A percentile compares a stretch with the other conserved stretches of the same genome.
Conservation (phyloP, 331 rosid species). For the Saraca asoca region DNA sequence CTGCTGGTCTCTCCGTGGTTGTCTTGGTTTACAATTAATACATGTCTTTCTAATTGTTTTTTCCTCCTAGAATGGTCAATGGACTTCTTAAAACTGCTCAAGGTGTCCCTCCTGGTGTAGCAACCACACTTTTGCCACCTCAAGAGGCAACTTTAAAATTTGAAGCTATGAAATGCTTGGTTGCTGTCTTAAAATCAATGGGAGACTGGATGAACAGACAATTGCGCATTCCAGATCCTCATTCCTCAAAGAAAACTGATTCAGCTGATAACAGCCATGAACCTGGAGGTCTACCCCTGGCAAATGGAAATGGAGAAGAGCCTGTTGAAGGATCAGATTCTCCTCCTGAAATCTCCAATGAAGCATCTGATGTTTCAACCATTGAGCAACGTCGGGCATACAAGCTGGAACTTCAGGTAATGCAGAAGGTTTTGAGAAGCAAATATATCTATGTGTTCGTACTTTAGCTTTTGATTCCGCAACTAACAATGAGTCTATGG, state of each 20-base stretch:
- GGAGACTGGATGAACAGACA: slow-evolving; percentile 97
- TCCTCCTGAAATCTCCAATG: slow-evolving; percentile 74
- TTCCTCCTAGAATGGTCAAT: slow-evolving; percentile 85
- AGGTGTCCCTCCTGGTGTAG: slow-evolving; percentile 94
- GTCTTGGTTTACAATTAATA: slow-evolving; percentile 30
- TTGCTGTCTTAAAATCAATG: slow-evolving; percentile 74
- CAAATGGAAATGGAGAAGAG: slow-evolving; percentile 82
- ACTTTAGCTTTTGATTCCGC: slow-evolving; percentile 37
- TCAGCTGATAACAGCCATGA: slow-evolving; percentile 55
- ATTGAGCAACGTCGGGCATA: slow-evolving; percentile 97
- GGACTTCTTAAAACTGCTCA: slow-evolving; percentile 99
- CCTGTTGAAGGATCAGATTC: slow-evolving; percentile 77
- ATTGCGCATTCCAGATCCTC: slow-evolving; percentile 86
- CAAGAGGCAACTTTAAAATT: slow-evolving; percentile 87
- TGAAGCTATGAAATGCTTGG: slow-evolving; percentile 95
- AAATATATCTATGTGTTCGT: slow-evolving; percentile 29
- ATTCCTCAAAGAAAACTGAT: slow-evolving; percentile 64
- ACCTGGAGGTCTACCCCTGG: slow-evolving; percentile 51
- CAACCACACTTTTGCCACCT: slow-evolving; percentile 83
- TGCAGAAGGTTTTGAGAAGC: slow-evolving; percentile 29
- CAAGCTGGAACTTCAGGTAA: slow-evolving; percentile 98
- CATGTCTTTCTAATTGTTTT: slow-evolving; percentile 23
- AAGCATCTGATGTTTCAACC: slow-evolving; percentile 78
- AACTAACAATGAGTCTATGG: slow-evolving; percentile 62
- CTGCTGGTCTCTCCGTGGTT: slow-evolving; percentile 25